A percentile compares a stretch with the other conserved stretches of the same genome.
Evolutionary conservation across 129 eudicot genomes (phyloP).

Genomic region (Artemisia argyi): DNA sequence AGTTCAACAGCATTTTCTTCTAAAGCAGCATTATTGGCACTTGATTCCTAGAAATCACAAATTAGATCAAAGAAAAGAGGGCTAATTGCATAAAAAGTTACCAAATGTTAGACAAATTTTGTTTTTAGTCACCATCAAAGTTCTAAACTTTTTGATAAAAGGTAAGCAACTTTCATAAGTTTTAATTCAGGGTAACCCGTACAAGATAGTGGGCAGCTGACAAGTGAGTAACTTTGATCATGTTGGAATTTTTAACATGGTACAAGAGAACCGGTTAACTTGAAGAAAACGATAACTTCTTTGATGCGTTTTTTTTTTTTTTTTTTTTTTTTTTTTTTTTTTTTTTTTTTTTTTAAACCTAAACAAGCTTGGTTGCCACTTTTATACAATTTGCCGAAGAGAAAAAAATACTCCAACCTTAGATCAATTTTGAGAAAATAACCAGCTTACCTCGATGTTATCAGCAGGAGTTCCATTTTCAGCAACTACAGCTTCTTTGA

Average conservation of each 20-base stretch:
- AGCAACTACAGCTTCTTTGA: slow-evolving; percentile 42
- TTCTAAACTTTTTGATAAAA: too few relatives aligned
- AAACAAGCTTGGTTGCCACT: background rate
- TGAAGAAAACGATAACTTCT: too few relatives aligned
- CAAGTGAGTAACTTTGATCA: too few relatives aligned
- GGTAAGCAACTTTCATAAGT: too few relatives aligned
- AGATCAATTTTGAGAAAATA: slow-evolving; percentile 7
- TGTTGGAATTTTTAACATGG: too few relatives aligned
- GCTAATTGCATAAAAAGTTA: background rate
- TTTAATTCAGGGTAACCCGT: too few relatives aligned
- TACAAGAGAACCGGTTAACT: too few relatives aligned
- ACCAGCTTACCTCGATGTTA: slow-evolving; percentile 48
- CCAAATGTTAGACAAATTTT: too few relatives aligned
- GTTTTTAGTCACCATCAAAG: too few relatives aligned
- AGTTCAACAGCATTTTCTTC: slow-evolving; percentile 64
- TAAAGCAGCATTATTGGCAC: slow-evolving; percentile 34
- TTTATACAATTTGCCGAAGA: background rate
- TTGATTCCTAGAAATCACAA: slow-evolving; percentile 48
- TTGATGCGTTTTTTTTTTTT: background rate
- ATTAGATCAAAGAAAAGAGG: slow-evolving; percentile 5
- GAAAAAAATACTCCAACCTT: slow-evolving; percentile 1
- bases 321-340: too few relatives aligned
- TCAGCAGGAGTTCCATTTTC: slow-evolving; percentile 37
- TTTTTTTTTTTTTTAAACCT: too few relatives aligned
- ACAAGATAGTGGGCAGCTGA: too few relatives aligned